Percentiles rank a stretch among this genome's conserved stretches.
These are phyloP conservation scores for Nicotiana benthamiana DNA, from an alignment of 257 asterid genomes.

Conservation along the genomic window DNA sequence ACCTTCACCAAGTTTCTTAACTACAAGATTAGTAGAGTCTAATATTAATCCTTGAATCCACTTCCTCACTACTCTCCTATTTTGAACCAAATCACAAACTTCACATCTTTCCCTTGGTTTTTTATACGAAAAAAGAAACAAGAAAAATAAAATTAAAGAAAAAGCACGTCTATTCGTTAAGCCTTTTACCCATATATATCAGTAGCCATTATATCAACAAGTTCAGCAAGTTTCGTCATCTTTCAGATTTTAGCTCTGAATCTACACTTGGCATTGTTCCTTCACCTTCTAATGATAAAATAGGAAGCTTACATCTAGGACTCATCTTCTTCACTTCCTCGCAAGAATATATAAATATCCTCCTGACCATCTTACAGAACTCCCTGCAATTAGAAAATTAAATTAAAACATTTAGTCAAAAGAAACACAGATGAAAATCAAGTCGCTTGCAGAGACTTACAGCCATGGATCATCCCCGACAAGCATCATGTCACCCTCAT, in stretches of 20 bases:
- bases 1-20: neutral
- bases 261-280: slow-evolving; percentile 33
- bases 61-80: slow-evolving; percentile 11
- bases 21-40: neutral
- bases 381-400: slow-evolving; percentile 40
- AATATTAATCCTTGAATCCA: slow-evolving; percentile 12
- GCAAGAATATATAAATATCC: slow-evolving; percentile 54
- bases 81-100: neutral
- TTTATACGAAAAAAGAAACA: neutral
- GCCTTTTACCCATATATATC: neutral
- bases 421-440: neutral
- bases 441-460: slow-evolving; percentile 26
- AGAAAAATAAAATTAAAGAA: neutral
- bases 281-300: slow-evolving; percentile 32
- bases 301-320: slow-evolving; percentile 40
- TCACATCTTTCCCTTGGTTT: neutral
- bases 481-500: slow-evolving; percentile 80
- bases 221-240: slow-evolving; percentile 9
- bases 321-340: slow-evolving; percentile 81
- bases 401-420: neutral
- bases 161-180: neutral
- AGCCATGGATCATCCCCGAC: slow-evolving; percentile 85
- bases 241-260: slow-evolving; percentile 41
- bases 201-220: slow-evolving; percentile 18
- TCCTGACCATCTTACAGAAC: slow-evolving; percentile 58